Evolutionary conservation across 2,329 filamentous ascomycete species (phyloP).

Genomic region (Sporothrix humicola): DNA sequence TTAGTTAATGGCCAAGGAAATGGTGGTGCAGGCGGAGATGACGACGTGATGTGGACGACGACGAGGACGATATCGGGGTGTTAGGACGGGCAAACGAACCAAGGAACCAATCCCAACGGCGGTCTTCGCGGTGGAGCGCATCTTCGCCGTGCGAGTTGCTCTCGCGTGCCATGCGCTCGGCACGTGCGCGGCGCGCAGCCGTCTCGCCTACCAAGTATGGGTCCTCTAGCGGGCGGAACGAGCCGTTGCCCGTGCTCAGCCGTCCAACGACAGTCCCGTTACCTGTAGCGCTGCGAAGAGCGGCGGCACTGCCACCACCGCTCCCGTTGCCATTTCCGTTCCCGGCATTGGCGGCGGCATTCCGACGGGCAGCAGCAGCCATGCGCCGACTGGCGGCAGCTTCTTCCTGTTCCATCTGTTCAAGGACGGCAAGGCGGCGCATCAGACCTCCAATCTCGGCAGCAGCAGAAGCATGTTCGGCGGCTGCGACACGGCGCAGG

Average conservation of each 20-base stretch:
- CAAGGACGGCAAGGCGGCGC: conserved; percentile 45
- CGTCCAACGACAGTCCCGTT: conserved; percentile 34
- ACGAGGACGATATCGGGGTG: conserved; percentile 41
- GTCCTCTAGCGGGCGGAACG: conserved; percentile 64
- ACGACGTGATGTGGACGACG: conserved; percentile 6
- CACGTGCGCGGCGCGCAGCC: conserved; percentile 62
- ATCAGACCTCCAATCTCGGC: conserved; percentile 43
- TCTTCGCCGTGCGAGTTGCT: conserved; percentile 52
- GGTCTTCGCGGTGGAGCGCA: conserved; percentile 61
- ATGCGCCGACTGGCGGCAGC: conserved; percentile 38
- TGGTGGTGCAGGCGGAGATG: conserved; percentile 12
- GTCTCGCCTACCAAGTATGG: conserved; percentile 70
- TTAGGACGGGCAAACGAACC: conserved; percentile 53
- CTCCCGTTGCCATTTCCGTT: conserved; percentile 29
- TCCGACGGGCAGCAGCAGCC: conserved; percentile 30
- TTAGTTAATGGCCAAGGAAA: conserved; percentile 28
- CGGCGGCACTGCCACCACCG: conserved; percentile 5
- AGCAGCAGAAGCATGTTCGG: conserved; percentile 47
- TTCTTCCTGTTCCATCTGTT: conserved; percentile 49
- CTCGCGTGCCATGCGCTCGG: conserved; percentile 63
- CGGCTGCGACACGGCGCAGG: conserved; percentile 61
- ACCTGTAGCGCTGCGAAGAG: background rate
- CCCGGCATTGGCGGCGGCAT: conserved; percentile 34
- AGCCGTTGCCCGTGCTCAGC: conserved; percentile 40
- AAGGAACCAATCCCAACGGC: conserved; percentile 66